Base-by-base conservation (phyloP, 306 rosid genomes). In the Macrotyloma uniflorum region DNA sequence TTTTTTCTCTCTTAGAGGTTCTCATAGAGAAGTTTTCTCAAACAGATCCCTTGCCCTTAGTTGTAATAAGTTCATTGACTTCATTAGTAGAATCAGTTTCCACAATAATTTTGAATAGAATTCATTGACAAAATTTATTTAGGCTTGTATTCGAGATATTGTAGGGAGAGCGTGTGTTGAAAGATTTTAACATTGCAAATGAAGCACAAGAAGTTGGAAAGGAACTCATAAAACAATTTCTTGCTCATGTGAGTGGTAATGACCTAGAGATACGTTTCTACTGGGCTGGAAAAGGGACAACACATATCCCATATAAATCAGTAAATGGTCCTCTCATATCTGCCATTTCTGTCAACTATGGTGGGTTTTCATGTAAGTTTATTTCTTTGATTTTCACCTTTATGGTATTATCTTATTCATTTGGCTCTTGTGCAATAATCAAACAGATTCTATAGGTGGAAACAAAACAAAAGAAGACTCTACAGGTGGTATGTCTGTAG, bases 281-380 rank as follows among this genome's bases (percentile, higher is more conserved):
- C 47, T 90, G 92, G 94, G 88, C 87, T 5, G 90, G 93, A 35
- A 89, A 85, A 74, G 93, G 93, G 42, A 90, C 90, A 19, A 82
- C 79, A 35, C 24, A 32, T 23, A 65, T 90, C 46, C 94, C 91
- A 6, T 55, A 6, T 6, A 72, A 36, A 73, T 88, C 90, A 75
- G 80, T 80, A 4, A 72, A 88, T 73, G 94, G 94, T 61, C 94
- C 94, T 82, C 91, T 90, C 28, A 76, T 90, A 57, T 90, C 91
- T 1, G 94, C 91, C 19, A 84, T 90, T 42, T 84, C 89, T 15
- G 79, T 82, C 24, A 33, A 70, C 28, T 32, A 79, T 46, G 80
- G 88, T 88, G 70, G 8, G 85, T 65, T 79, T 43, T 67, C 6
- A 57, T 79, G 40, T 42, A 49, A 15, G 8, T 53, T 50, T 14